These are phyloP conservation scores for Yarrowia galli DNA, from an alignment of 1,139 yeast genomes.

Conservation along the genomic window DNA sequence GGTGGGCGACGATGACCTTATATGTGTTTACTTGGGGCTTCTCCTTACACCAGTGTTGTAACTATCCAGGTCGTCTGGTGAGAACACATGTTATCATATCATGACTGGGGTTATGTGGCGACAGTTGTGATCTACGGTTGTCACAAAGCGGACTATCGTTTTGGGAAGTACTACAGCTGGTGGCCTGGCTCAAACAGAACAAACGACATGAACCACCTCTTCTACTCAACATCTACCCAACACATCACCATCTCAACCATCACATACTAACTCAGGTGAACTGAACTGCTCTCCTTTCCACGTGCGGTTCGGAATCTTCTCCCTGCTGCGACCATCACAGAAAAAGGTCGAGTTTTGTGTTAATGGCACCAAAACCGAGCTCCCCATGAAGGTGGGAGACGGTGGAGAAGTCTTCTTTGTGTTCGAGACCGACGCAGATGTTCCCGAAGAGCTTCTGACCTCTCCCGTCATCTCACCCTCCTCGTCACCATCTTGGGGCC, in stretches of 20 bases:
- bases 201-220: too few species aligned
- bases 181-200: too few species aligned
- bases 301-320: constrained; percentile 93
- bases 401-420: constrained; percentile 99
- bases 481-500: constrained; percentile 64
- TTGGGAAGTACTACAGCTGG: too few species aligned
- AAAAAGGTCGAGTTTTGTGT: constrained; percentile 90
- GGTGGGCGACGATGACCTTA: background rate
- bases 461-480: constrained; percentile 91
- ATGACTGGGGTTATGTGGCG: background rate
- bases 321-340: constrained; percentile 91
- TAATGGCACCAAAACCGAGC: constrained; percentile 78
- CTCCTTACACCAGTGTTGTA: background rate
- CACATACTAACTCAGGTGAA: constrained; percentile 56
- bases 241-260: too few species aligned
- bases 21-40: background rate
- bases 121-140: background rate
- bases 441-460: constrained; percentile 81
- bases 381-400: constrained; percentile 96
- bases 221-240: too few species aligned
- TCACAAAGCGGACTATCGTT: too few species aligned
- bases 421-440: constrained; percentile 77
- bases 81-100: background rate
- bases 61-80: background rate
- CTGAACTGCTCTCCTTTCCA: constrained; percentile 96